Base-by-base conservation (phyloP, 495 filamentous ascomycete genomes). In the Hyaloscypha hepaticicola region DNA sequence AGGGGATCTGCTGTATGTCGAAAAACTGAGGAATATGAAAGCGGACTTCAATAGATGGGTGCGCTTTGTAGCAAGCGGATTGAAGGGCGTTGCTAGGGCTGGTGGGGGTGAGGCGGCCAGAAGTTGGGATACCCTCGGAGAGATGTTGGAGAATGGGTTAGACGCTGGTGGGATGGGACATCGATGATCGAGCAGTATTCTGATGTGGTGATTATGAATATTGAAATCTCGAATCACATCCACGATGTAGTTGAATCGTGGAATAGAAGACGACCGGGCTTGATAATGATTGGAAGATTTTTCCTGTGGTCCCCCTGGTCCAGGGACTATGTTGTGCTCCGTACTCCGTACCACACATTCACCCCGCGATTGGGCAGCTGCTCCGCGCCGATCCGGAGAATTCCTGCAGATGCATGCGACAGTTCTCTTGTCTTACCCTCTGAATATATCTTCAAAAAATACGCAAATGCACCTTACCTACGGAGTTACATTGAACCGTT, bases 1-100 rank as follows among this genome's bases (percentile, higher is more conserved):
- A 5, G 65, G 69, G 51, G 72, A 78, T 26, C 76, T 73, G 51
- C 63, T 74, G 4, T 78, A 80, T 38, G 63, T 64, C 4, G 72
- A 77, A 14, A 68, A 76, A 9, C 63, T 87, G 53, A 73, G 64
- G 38, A 77, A 79, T 16, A 77, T 82, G 49, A 77, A 74, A 29
- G 69, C 63, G 5, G 80, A 83, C 26, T 83, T 83, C 64, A 80
- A 83, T 67, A 72, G 79, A 25, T 69, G 83, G 56, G 31, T 84
- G 51, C 72, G 79, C 14, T 87, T 88, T 68, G 77, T 87, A n/a
- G 75, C 74, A 19, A 78, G 76, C 12, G 85, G 82, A 0, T 66
- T 88, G 38, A 78, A 80, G 38, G 83, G 84, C 0, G 83, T 86
- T 50, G 82, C 83, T n/a, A 76, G 85, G 69, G 85, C 83, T 28